Percentiles rank a stretch among this genome's conserved stretches.
These are phyloP conservation scores for Alternaria panax DNA, from an alignment of 2,329 filamentous ascomycete species.

Conservation along the genomic window DNA sequence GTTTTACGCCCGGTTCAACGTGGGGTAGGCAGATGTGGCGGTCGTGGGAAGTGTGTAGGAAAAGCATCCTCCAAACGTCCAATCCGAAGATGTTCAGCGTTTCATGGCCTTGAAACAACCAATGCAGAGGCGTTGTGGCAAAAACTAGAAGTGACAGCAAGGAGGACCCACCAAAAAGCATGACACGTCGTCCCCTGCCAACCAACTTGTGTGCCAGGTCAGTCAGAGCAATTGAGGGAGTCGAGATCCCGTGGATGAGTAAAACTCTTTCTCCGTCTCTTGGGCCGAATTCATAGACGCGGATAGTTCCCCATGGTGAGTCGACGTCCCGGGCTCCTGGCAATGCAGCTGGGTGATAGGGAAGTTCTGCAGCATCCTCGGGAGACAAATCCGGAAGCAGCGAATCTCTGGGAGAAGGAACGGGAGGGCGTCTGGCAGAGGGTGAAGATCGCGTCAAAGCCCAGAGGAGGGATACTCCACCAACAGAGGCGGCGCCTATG, in stretches of 20 bases:
- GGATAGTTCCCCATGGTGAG: conserved; percentile 73
- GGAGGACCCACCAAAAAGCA: conserved; percentile 70
- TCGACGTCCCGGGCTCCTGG: conserved; percentile 73
- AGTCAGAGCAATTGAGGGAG: conserved; percentile 74
- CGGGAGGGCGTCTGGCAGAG: conserved; percentile 20
- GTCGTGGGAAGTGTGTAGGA: background rate
- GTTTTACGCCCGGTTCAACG: conserved; percentile 6
- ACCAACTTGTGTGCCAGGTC: conserved; percentile 72
- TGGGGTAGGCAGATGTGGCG: conserved; percentile 7
- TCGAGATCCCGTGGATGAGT: conserved; percentile 82
- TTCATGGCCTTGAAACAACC: conserved; percentile 1
- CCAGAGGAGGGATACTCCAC: conserved; percentile 32
- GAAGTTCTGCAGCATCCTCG: conserved; percentile 40
- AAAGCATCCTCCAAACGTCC: background rate
- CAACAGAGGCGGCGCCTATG: conserved; percentile 38
- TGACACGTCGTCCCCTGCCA: conserved; percentile 73
- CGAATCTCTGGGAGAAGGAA: conserved; percentile 40
- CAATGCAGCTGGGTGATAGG: conserved; percentile 74
- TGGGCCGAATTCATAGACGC: conserved; percentile 84
- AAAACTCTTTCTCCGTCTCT: conserved; percentile 74
- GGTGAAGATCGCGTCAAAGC: conserved; percentile 29
- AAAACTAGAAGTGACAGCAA: conserved; percentile 11
- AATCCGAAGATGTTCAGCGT: background rate
- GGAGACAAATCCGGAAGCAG: conserved; percentile 35
- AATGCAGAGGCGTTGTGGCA: background rate